Evolutionary conservation across 148 eudicot species (phyloP), one percentile per base, ranked within the genome.

Genomic region (Persicaria maculosa): DNA sequence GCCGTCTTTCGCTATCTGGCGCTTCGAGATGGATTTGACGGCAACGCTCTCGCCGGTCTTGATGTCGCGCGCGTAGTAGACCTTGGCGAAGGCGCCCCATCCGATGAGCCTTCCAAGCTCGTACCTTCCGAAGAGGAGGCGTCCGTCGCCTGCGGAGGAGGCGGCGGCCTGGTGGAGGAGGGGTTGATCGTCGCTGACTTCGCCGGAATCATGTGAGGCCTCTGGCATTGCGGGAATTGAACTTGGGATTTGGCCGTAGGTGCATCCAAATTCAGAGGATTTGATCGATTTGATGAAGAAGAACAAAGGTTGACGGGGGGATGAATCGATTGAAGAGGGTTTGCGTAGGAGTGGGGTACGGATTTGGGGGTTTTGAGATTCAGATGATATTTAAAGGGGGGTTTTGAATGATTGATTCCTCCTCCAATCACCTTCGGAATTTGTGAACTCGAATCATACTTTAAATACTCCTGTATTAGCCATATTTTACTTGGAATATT

Each of bases 21-120:
- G 80, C 75, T 89, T 92, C 73, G 81, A 80, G 0, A 92, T 76
- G 7, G 83, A 74, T 71, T 92, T 92, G 6, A 92, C 75, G 2
- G 97, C 97, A 3, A 92, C 91, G 79, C 86, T 85, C 47, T 86
- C 86, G 9, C 89, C 89, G 1, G 86, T 82, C 9, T 19, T 50
- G 0, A 79, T 0, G 78, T 85, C 70, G 47, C 88, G 81, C 25
- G 87, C 97, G 68, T 88, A 86, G 84, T 89, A 91, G 2, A 91
- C 97, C 74, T 91, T 91, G 0, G 87, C 97, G 65, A 86, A 91
- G 2, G 87, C 91, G 22, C 97, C 97, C 55, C 77, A 80, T 5
- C 97, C 97, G 1, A 91, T 73, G 9, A 91, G 83, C 14, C 76
- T 77, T 0, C 94, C 94, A 4, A 91, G 46, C 80, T 89, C 90